Evolutionary conservation across 257 asterid species (phyloP), one percentile per base, ranked within the genome.

Genomic region (Gentiana macrophylla): DNA sequence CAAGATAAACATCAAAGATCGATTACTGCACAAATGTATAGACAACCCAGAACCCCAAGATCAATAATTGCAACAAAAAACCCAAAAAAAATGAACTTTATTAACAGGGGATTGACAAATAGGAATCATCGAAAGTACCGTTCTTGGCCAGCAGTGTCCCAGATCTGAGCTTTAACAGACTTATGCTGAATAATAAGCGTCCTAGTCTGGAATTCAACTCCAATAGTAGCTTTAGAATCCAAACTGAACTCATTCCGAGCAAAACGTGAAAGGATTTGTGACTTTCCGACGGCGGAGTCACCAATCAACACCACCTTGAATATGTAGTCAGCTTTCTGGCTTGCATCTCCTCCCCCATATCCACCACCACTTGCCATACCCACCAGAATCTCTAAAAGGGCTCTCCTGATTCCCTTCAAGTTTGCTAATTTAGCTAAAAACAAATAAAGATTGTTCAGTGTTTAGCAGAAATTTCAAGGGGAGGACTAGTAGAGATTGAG

Each of bases 121-220:
- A 24, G 24, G 24, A 24, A 24, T 24, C 24, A 53, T 32, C 11
- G 1, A 24, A 9, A 47, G 44, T 67, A 86, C 95, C 95, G 65
- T 56, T 86, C 95, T 67, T 86, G 95, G 15, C 95, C 95, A 62
- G 95, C 95, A 32, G 95, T 86, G 51, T 86, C 95, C 95, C 95
- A 86, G 86, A 86, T 82, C 93, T 86, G 95, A 71, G 95, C 93
- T 62, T 86, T 86, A 36, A 82, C 82, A 52, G 95, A 82, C 74
- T 86, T 86, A 46, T 69, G 95, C 38, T 86, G 72, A 54, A 86
- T 79, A 32, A 83, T 72, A 57, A 86, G 82, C 4, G 95, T 86
- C 50, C 93, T 76, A 0, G 95, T 86, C 59, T 86, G 93, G 35
- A 86, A 86, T 61, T 85, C 94, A 53, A 85, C 94, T 1, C 94